Evolutionary conservation across 1,284 basidiomycete species (phyloP), one percentile per base, ranked within the genome.

Genomic region (Ustilago bromivora): DNA sequence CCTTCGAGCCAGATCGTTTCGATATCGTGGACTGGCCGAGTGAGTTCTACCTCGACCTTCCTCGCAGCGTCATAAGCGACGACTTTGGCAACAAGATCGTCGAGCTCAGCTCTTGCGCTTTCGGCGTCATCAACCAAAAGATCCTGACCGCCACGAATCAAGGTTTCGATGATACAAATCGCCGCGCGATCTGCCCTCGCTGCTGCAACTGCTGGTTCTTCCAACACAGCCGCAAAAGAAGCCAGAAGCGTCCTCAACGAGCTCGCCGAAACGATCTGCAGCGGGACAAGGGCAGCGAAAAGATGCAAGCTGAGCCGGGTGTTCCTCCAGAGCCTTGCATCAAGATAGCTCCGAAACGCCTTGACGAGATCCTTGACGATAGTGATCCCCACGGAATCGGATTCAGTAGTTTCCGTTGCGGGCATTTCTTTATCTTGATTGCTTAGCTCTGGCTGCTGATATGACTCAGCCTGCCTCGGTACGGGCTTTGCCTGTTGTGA

Each of bases 171-270:
- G 19, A 95, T 94, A 86, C 93, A 95, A 23, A 94, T 87, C 1
- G 93, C 92, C 0, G 94, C 94, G 55, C 91, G 90, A 85, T 95
- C 93, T 0, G 93, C 94, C 19, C 95, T 90, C 36, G 92, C 91
- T 72, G 94, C 92, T 6, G 94, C 94, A 2, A 94, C 94, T 54
- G 93, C 93, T 74, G 96, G 94, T 84, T 96, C 95, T 77, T 95
- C 93, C 32, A 97, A 88, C 3, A 96, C 95, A 0, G 91, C 89
- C 3, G 92, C 91, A 79, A 96, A 93, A 0, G 93, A 92, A 71
- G 91, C 90, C 32, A 96, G 89, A 12, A 95, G 90, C 8, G 90
- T 89, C 53, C 92, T 88, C 88, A 97, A 89, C 4, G 94, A 95
- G 15, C 91, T 89, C 0, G 91, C 87, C 3, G 92, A 91, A 57